phyloP scores from a whole-genome alignment of 192 early-diverging fungal genomes.

The Powellomyces hirtus region DNA sequence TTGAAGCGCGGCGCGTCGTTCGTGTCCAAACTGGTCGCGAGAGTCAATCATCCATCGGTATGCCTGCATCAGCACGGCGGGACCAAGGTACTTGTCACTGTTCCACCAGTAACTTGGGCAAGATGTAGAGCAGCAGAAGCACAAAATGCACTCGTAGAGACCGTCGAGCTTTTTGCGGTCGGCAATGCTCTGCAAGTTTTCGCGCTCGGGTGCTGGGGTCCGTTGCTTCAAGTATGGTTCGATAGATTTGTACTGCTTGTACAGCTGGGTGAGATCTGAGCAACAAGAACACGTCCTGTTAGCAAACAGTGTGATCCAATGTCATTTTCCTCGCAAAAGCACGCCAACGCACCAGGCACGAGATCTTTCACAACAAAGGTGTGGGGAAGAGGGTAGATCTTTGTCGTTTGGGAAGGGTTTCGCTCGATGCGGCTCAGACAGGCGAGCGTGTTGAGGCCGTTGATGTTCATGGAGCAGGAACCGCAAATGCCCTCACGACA shows the following conservation, averaged over 20 bases:
- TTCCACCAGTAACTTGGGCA: constrained; percentile 99
- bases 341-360: constrained; percentile 59
- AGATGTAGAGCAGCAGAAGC: constrained; percentile 95
- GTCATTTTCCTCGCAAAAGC: background rate
- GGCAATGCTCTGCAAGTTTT: constrained; percentile 91
- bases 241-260: constrained; percentile 97
- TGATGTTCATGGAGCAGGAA: constrained; percentile 98
- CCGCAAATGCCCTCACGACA: constrained; percentile 98
- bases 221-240: constrained; percentile 96
- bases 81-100: constrained; percentile 81
- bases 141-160: constrained; percentile 96
- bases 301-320: background rate
- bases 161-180: constrained; percentile 95
- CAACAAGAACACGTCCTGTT: background rate
- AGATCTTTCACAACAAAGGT: constrained; percentile 97
- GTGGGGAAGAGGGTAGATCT: constrained; percentile 97
- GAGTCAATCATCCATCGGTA: constrained; percentile 99
- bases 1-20: constrained; percentile 85
- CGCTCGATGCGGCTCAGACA: constrained; percentile 87
- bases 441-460: constrained; percentile 91
- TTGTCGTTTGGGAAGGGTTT: constrained; percentile 56
- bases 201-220: constrained; percentile 62
- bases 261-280: constrained; percentile 89
- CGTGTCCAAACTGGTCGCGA: constrained; percentile 85
- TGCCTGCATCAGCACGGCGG: constrained; percentile 93